Percentiles rank a stretch among this genome's conserved stretches.
phyloP scores from a whole-genome alignment of 2,329 filamentous ascomycete species.

The Keithomyces neogunnii region DNA sequence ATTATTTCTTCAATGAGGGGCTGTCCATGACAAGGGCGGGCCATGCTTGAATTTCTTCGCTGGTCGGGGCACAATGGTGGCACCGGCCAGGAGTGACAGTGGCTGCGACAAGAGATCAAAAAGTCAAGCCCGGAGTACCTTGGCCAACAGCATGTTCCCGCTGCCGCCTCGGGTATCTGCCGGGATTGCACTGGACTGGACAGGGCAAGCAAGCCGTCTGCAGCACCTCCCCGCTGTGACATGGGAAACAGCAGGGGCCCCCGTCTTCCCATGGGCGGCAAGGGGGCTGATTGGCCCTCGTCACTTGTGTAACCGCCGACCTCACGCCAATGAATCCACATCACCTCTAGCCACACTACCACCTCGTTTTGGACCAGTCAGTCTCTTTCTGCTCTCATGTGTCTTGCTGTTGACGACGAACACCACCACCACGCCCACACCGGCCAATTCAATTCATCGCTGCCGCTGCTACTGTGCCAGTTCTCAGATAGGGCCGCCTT shows the following conservation, averaged over 20 bases:
- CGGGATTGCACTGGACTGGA: background rate
- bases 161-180: background rate
- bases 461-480: background rate
- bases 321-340: constrained; percentile 13
- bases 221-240: background rate
- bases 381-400: no score
- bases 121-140: background rate
- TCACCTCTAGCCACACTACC: constrained; percentile 11
- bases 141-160: background rate
- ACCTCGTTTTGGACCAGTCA: background rate
- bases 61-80: background rate
- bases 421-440: background rate
- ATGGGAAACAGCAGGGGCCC: background rate
- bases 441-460: background rate
- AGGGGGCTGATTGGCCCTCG: constrained; percentile 24
- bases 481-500: background rate
- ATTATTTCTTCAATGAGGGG: background rate
- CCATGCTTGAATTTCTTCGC: no score
- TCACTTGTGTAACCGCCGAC: constrained; percentile 30
- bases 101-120: background rate
- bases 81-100: background rate
- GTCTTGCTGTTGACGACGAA: no score
- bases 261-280: constrained; percentile 8
- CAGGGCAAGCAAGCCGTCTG: background rate
- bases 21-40: background rate